These are phyloP conservation scores for Sarocladiaceae sp. DNA, from an alignment of 2,329 filamentous ascomycete genomes.

Conservation along the genomic window DNA sequence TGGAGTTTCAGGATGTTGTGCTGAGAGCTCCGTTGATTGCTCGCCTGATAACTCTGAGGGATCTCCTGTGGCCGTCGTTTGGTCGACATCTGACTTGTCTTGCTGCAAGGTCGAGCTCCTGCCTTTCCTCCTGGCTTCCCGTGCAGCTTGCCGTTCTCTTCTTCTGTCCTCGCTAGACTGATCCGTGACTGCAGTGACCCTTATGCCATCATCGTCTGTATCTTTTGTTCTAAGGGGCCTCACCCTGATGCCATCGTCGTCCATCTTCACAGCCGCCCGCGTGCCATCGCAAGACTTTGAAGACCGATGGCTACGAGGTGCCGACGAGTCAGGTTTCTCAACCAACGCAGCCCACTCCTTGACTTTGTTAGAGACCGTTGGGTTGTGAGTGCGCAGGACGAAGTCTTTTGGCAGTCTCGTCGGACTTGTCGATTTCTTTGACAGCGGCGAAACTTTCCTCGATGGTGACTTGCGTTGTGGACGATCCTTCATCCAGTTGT, in stretches of 20 bases:
- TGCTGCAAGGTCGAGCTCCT: not conserved
- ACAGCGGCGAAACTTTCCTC: constrained; percentile 32
- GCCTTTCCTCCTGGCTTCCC: constrained; percentile 2
- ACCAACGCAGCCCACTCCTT: constrained; percentile 55
- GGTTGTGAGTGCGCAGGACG: constrained; percentile 46
- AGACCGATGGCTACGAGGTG: constrained; percentile 28
- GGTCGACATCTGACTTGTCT: not conserved
- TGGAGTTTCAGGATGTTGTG: constrained; percentile 24
- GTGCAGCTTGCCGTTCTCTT: not conserved
- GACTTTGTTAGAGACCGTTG: constrained; percentile 52
- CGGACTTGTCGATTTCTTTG: constrained; percentile 20
- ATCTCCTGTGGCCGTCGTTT: not conserved
- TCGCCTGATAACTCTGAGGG: constrained; percentile 15
- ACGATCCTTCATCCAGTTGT: constrained; percentile 70
- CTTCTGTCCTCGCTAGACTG: constrained; percentile 11
- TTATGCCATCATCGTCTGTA: constrained; percentile 25
- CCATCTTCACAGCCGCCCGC: constrained; percentile 17
- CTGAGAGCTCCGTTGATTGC: constrained; percentile 1
- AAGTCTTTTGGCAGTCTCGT: constrained; percentile 52
- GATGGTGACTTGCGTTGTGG: constrained; percentile 41
- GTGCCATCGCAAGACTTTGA: constrained; percentile 27
- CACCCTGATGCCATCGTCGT: constrained; percentile 38
- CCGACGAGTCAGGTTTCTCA: constrained; percentile 38
- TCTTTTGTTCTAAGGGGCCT: constrained; percentile 29
- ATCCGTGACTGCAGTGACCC: constrained; percentile 17